phyloP scores from a whole-genome alignment of 129 eudicot species.

The Tagetes erecta region DNA sequence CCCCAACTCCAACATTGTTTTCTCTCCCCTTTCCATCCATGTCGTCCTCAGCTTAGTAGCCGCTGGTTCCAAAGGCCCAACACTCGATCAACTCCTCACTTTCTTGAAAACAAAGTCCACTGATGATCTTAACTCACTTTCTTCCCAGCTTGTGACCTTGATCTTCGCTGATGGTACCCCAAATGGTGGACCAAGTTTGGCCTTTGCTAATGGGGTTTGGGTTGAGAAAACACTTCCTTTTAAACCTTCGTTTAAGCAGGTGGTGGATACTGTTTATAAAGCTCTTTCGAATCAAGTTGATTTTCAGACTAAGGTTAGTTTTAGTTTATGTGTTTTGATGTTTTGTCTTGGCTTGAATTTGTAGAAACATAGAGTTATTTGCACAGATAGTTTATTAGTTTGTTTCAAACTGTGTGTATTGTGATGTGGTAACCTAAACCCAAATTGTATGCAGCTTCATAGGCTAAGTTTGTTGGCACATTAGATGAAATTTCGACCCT shows the following conservation, averaged over 20 bases:
- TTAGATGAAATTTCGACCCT: too few species aligned
- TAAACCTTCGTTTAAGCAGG: neutral
- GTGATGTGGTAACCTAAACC: too few species aligned
- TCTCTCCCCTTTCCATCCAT: slow-evolving; percentile 1
- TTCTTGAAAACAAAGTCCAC: neutral
- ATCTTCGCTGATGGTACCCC: neutral
- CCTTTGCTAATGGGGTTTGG: neutral
- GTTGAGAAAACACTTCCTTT: neutral
- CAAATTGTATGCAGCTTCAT: too few species aligned
- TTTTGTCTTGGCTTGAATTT: too few species aligned
- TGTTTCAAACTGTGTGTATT: too few species aligned
- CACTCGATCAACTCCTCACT: neutral
- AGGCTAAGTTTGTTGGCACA: too few species aligned
- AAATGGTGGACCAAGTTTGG: neutral
- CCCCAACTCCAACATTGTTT: slow-evolving; percentile 5
- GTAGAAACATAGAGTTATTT: too few species aligned
- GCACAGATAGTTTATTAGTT: too few species aligned
- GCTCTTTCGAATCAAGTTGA: neutral
- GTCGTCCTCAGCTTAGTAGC: neutral
- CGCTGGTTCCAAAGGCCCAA: neutral
- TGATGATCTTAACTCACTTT: neutral
- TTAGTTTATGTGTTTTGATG: neutral
- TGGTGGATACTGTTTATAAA: neutral
- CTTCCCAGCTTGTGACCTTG: slow-evolving; percentile 1
- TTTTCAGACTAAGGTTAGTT: neutral